A percentile compares a stretch with the other conserved stretches of the same genome.
Evolutionary conservation across 2,329 filamentous ascomycete genomes (phyloP).

Genomic region (Didymosphaeria variabile): DNA sequence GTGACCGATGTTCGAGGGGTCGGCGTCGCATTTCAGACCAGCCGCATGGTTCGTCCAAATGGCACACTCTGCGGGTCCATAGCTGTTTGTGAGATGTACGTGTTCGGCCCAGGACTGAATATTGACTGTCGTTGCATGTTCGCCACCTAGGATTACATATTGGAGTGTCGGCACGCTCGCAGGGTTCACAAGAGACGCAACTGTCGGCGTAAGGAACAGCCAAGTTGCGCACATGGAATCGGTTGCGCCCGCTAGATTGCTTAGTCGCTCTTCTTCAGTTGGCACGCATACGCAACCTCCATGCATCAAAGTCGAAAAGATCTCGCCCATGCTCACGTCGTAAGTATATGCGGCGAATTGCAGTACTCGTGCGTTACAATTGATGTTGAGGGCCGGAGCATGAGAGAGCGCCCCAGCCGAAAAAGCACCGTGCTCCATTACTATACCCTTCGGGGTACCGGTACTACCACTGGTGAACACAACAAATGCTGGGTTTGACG

Average conservation of each 20-base stretch:
- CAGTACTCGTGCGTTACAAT: background rate
- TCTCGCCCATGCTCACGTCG: slow-evolving; percentile 60
- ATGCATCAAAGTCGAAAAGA: slow-evolving; percentile 57
- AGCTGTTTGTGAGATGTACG: slow-evolving; percentile 22
- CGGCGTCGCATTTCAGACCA: slow-evolving; percentile 8
- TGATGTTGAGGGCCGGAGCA: background rate
- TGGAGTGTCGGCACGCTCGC: slow-evolving; percentile 52
- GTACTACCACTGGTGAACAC: slow-evolving; percentile 66
- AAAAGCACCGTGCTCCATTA: slow-evolving; percentile 15
- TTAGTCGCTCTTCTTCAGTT: slow-evolving; percentile 61
- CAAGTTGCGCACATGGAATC: slow-evolving; percentile 21
- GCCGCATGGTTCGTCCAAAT: background rate
- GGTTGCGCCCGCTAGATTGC: slow-evolving; percentile 55
- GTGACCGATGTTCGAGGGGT: slow-evolving; percentile 50
- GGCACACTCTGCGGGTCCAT: slow-evolving; percentile 23
- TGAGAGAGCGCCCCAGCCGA: background rate
- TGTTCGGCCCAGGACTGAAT: slow-evolving; percentile 18
- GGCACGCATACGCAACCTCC: slow-evolving; percentile 62
- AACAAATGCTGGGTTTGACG: slow-evolving; percentile 39
- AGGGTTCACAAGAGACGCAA: slow-evolving; percentile 58
- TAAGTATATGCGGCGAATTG: slow-evolving; percentile 55
- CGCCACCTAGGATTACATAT: slow-evolving; percentile 53
- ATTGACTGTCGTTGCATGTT: slow-evolving; percentile 38
- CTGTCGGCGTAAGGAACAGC: slow-evolving; percentile 62
- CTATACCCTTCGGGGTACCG: slow-evolving; percentile 64